Evolutionary conservation across 495 filamentous ascomycete genomes (phyloP).

Genomic region (Aspergillus cristatus): DNA sequence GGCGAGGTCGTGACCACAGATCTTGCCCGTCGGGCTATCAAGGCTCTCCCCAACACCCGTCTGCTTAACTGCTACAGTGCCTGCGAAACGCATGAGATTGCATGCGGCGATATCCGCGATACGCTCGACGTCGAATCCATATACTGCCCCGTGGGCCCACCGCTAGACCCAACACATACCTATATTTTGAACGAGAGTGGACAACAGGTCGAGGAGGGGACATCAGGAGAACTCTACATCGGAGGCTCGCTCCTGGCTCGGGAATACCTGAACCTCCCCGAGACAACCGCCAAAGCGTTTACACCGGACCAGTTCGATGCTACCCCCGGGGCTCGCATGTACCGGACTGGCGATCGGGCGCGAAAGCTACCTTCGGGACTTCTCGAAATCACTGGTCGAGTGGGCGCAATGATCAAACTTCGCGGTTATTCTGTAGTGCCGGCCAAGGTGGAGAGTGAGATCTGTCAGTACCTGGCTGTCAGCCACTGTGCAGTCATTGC

Average conservation of each 20-base stretch:
- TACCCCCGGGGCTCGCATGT: conserved; percentile 46
- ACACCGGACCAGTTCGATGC: conserved; percentile 47
- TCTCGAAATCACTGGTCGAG: conserved; percentile 75
- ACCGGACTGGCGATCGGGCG: conserved; percentile 81
- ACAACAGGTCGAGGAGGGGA: conserved; percentile 49
- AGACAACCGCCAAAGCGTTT: conserved; percentile 67
- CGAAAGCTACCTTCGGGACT: conserved; percentile 56
- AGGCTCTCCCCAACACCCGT: conserved; percentile 52
- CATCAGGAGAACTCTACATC: conserved; percentile 71
- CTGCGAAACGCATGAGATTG: conserved; percentile 65
- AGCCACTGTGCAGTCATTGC: conserved; percentile 49
- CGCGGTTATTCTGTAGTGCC: conserved; percentile 72
- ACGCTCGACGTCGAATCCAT: conserved; percentile 45
- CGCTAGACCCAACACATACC: conserved; percentile 46
- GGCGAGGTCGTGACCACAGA: conserved; percentile 64
- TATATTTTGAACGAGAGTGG: conserved; percentile 53
- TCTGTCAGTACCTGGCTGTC: conserved; percentile 50
- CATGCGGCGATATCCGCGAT: conserved; percentile 57
- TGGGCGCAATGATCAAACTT: conserved; percentile 70
- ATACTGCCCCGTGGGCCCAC: conserved; percentile 54
- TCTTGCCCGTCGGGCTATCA: conserved; percentile 49
- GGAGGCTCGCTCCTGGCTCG: conserved; percentile 71
- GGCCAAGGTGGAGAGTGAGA: conserved; percentile 64
- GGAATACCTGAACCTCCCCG: conserved; percentile 73
- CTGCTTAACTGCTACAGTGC: conserved; percentile 64